Conservation (phyloP, 371 early-diverging fungal genomes). For the Funneliformis caledonium region DNA sequence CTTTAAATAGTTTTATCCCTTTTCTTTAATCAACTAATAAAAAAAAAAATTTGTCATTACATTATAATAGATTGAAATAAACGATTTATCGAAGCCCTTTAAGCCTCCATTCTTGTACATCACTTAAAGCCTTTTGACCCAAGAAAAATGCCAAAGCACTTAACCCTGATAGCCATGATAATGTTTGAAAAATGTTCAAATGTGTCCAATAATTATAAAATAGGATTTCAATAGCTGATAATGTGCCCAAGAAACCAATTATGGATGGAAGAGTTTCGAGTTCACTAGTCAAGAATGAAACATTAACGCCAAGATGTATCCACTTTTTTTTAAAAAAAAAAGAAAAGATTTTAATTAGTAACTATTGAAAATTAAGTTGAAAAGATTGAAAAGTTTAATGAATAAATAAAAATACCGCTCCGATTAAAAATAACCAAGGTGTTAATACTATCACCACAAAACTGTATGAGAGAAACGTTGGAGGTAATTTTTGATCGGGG, state of each 20-base stretch:
- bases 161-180: constrained; percentile 25
- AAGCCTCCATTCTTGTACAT: constrained; percentile 37
- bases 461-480: constrained; percentile 28
- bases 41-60: not conserved
- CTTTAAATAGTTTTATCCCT: too few species aligned
- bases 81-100: constrained; percentile 21
- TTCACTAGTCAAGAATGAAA: constrained; percentile 8
- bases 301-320: constrained; percentile 24
- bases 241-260: constrained; percentile 18
- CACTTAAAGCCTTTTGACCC: constrained; percentile 32
- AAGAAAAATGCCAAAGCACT: constrained; percentile 31
- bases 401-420: constrained; percentile 23
- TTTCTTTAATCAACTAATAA: not conserved
- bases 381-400: not conserved
- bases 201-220: constrained; percentile 38
- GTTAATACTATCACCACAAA: constrained; percentile 16
- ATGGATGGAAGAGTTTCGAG: not conserved
- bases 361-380: not conserved
- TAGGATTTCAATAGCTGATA: constrained; percentile 31
- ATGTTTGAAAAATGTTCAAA: constrained; percentile 37
- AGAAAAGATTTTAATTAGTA: constrained; percentile 3
- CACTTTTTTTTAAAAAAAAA: not conserved
- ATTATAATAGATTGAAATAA: not conserved
- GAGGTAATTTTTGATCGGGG: constrained; percentile 17
- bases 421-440: constrained; percentile 32